Evolutionary conservation across 331 rosid genomes (phyloP).

Genomic region (Telfairia occidentalis): DNA sequence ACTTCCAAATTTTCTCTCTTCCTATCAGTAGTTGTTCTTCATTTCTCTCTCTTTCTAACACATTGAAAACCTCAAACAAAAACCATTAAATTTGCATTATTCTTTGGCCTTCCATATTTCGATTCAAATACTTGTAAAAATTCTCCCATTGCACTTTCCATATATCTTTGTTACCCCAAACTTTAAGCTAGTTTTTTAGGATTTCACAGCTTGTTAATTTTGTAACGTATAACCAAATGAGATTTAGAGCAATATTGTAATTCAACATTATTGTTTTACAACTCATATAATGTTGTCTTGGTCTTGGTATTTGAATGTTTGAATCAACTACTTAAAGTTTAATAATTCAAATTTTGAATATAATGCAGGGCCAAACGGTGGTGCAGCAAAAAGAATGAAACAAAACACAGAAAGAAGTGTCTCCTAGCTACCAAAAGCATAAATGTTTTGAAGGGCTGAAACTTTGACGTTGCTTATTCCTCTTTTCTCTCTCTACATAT

Average conservation of each 20-base stretch:
- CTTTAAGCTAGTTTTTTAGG: not conserved
- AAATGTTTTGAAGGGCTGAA: slow-evolving; percentile 1
- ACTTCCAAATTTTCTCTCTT: too few species aligned
- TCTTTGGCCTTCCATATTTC: too few species aligned
- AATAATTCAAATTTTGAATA: not conserved
- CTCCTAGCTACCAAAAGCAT: not conserved
- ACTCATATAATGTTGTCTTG: not conserved
- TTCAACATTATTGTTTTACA: not conserved
- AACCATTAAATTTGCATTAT: too few species aligned
- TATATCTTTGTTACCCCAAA: not conserved
- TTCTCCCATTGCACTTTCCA: too few species aligned
- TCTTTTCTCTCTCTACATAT: not conserved
- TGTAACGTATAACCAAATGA: not conserved
- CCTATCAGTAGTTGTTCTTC: too few species aligned
- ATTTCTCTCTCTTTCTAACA: too few species aligned
- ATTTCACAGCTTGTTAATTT: not conserved
- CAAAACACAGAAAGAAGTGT: not conserved
- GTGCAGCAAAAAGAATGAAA: not conserved
- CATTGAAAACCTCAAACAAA: too few species aligned
- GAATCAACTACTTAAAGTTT: not conserved
- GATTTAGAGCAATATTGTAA: not conserved
- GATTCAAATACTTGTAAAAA: too few species aligned
- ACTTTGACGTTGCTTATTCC: not conserved
- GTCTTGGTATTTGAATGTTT: not conserved
- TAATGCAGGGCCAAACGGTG: not conserved